phyloP scores from a whole-genome alignment of 192 early-diverging fungal species.

The Coemansia sp. region DNA sequence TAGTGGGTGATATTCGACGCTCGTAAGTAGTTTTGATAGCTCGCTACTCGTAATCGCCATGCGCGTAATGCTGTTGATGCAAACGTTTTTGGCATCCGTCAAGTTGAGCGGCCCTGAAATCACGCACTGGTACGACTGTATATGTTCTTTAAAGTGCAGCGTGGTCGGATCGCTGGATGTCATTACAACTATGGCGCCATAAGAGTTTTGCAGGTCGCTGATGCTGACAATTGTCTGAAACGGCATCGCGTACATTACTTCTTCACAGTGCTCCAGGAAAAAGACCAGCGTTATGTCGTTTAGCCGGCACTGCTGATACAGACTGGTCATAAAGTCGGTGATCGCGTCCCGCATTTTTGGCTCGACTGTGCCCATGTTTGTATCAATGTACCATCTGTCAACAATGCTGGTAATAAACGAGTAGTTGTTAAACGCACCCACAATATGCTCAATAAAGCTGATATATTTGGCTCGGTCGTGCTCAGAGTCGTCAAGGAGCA shows the following conservation, averaged over 20 bases:
- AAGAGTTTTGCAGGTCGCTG: neutral
- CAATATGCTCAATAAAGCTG: conserved; percentile 26
- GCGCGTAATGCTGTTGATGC: conserved; percentile 5
- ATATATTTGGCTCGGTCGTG: conserved; percentile 14
- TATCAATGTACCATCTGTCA: conserved; percentile 19
- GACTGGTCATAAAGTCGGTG: neutral
- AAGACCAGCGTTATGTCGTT: conserved; percentile 9
- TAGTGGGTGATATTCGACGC: conserved; percentile 19
- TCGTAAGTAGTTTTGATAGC: conserved; percentile 7
- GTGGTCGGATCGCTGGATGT: conserved; percentile 1
- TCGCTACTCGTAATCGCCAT: conserved; percentile 10
- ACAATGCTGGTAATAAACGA: neutral
- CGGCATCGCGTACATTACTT: neutral
- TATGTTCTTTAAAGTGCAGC: neutral
- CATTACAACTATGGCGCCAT: conserved; percentile 10
- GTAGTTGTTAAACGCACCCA: conserved; percentile 14
- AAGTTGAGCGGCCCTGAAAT: conserved; percentile 6
- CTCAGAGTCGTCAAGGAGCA: conserved; percentile 7
- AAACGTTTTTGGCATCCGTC: conserved; percentile 20
- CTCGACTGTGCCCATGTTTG: conserved; percentile 11
- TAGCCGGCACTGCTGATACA: conserved; percentile 9
- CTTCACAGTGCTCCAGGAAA: conserved; percentile 29
- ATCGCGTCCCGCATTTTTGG: conserved; percentile 12
- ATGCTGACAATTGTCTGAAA: conserved; percentile 7
- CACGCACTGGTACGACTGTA: conserved; percentile 9